Percentiles rank a stretch among this genome's conserved stretches.
Evolutionary conservation across 305 asterid species (phyloP).

Genomic region (Fraxinus platypoda): DNA sequence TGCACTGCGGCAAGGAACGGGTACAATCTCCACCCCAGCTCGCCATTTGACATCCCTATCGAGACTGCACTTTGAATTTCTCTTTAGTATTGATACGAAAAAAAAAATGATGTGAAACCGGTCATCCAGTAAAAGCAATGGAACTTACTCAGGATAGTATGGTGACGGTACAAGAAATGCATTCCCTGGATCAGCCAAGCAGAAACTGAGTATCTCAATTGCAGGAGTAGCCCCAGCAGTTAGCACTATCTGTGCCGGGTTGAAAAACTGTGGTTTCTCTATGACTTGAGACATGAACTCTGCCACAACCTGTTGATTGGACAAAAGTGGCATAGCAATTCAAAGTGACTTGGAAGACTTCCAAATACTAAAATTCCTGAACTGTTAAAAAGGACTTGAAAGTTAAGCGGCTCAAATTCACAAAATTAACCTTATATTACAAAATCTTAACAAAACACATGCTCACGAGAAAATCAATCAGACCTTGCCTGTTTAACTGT

Average conservation of each 20-base stretch:
- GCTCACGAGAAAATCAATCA: neutral
- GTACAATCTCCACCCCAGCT: constrained; percentile 54
- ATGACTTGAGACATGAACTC: constrained; percentile 54
- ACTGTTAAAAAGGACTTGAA: neutral
- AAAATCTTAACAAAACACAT: neutral
- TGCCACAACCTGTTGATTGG: constrained; percentile 45
- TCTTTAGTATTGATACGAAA: constrained; percentile 5
- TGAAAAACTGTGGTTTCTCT: constrained; percentile 40
- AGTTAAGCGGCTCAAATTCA: neutral
- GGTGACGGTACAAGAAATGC: constrained; percentile 73
- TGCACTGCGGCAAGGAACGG: constrained; percentile 63
- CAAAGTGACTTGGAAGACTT: neutral
- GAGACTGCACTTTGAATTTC: constrained; percentile 32
- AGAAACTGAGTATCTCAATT: constrained; percentile 55
- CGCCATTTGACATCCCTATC: constrained; percentile 61
- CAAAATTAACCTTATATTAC: neutral
- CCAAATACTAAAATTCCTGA: neutral
- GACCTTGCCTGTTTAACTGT: neutral
- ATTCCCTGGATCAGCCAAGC: constrained; percentile 61
- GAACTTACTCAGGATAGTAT: constrained; percentile 60
- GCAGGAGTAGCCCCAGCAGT: constrained; percentile 57
- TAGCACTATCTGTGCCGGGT: constrained; percentile 45
- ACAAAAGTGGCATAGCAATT: constrained; percentile 16
- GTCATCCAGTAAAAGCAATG: neutral
- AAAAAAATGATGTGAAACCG: neutral